Conservation (phyloP, 345 rosid genomes). For the Corchorus capsularis region DNA sequence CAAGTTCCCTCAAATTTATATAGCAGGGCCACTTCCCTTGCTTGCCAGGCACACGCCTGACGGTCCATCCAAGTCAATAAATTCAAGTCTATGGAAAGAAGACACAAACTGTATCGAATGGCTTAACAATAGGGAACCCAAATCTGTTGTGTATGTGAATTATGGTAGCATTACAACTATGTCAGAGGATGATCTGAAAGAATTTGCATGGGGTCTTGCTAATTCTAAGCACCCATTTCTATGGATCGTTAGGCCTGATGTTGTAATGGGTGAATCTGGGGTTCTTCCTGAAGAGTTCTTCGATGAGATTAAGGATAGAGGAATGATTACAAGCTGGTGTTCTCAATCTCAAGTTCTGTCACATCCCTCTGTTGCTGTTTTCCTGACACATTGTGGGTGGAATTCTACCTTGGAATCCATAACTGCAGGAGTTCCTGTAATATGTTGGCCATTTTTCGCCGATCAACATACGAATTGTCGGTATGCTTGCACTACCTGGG, state of each 20-base stretch:
- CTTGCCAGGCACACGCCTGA: slow-evolving; percentile 14
- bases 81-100: slow-evolving; percentile 26
- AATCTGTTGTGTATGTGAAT: slow-evolving; percentile 32
- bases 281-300: slow-evolving; percentile 27
- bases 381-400: slow-evolving; percentile 45
- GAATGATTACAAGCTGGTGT: slow-evolving; percentile 38
- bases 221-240: slow-evolving; percentile 34
- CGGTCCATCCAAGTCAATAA: slow-evolving; percentile 10
- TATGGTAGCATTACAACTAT: slow-evolving; percentile 26
- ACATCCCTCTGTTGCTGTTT: slow-evolving; percentile 35
- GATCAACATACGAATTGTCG: slow-evolving; percentile 36
- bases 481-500: slow-evolving; percentile 30
- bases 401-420: slow-evolving; percentile 31
- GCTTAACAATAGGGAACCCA: slow-evolving; percentile 21
- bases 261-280: slow-evolving; percentile 30
- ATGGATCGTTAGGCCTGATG: slow-evolving; percentile 39
- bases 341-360: slow-evolving; percentile 30
- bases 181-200: slow-evolving; percentile 28
- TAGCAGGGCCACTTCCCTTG: slow-evolving; percentile 25
- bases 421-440: slow-evolving; percentile 21
- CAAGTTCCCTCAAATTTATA: slow-evolving; percentile 26
- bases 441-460: slow-evolving; percentile 37
- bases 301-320: slow-evolving; percentile 30
- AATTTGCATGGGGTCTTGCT: slow-evolving; percentile 47
- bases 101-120: slow-evolving; percentile 27